Evolutionary conservation across 2,329 filamentous ascomycete species (phyloP).

Genomic region (Fusarium euwallaceae): DNA sequence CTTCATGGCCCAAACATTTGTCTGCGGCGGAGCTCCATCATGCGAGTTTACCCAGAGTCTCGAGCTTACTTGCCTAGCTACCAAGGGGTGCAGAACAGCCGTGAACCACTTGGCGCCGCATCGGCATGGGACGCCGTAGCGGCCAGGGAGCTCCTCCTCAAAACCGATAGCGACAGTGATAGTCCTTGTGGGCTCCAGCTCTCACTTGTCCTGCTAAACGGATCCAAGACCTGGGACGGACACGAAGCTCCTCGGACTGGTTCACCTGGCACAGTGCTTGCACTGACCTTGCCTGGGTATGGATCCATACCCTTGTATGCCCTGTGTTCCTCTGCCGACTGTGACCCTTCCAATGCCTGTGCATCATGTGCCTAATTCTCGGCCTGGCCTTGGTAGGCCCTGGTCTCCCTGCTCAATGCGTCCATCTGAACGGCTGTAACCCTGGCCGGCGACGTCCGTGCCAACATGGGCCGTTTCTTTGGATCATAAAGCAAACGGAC

Average conservation of each 20-base stretch:
- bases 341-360: conserved; percentile 34
- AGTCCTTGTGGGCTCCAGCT: conserved; percentile 8
- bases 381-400: conserved; percentile 11
- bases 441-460: conserved; percentile 45
- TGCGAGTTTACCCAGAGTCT: conserved; percentile 9
- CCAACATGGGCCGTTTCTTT: conserved; percentile 41
- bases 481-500: conserved; percentile 32
- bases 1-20: conserved; percentile 9
- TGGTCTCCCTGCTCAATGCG: conserved; percentile 19
- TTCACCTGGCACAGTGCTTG: conserved; percentile 28
- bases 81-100: conserved; percentile 1
- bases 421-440: conserved; percentile 21
- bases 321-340: conserved; percentile 32
- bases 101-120: conserved; percentile 15
- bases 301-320: conserved; percentile 21
- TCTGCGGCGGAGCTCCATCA: neutral
- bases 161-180: conserved; percentile 17
- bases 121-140: conserved; percentile 22
- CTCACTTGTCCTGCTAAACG: conserved; percentile 23
- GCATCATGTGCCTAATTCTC: conserved; percentile 39
- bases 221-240: conserved; percentile 17
- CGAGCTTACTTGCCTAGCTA: conserved; percentile 10
- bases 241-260: conserved; percentile 10
- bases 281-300: neutral
- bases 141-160: conserved; percentile 5